Evolutionary conservation across 2,329 filamentous ascomycete genomes (phyloP), one percentile per base, ranked within the genome.

Genomic region (Sarocladiaceae sp.): DNA sequence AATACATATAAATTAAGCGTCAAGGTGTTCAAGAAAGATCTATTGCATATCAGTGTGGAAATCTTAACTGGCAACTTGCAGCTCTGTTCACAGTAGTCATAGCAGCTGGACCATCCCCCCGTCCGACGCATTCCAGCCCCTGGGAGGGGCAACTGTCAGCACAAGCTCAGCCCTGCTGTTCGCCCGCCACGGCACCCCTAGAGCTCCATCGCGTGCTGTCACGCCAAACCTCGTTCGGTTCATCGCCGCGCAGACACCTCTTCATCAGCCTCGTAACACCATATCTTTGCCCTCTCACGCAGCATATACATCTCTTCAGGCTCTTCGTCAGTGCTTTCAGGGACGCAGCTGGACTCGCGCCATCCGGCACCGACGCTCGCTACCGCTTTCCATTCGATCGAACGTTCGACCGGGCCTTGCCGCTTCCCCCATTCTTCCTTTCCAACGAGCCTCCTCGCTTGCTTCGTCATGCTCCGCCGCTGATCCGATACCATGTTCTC

Each of bases 401-500:
- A 17, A 25, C 26, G 28, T 29, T 36, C 56, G 54, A 50, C 44
- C 28, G n/a, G 12, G 44, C 52, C 40, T 57, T 50, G 53, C 55
- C 48, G 50, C 42, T 33, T 23, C 35, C 53, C 50, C 53, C 48
- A n/a, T 44, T 55, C 44, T 53, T 54, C 51, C 52, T 54, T 55
- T 39, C 51, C 42, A 33, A 53, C 47, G n/a, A 48, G 40, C 50
- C 53, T 51, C 58, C 53, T 49, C 54, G 25, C 10, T 23, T 29
- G 28, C 44, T 47, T 31, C 67, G 68, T 62, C 63, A 72, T 72
- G 70, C 68, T 66, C 64, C 66, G 65, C 62, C 64, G 64, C 56
- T 69, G 65, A 66, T 56, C 56, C 57, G 66, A 66, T 60, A 71
- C 62, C 70, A 83, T 83, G 79, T 78, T 83, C 68, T 79, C 74